Conservation (phyloP, 2,329 filamentous ascomycete genomes). For the Clarireedia hainanense region DNA sequence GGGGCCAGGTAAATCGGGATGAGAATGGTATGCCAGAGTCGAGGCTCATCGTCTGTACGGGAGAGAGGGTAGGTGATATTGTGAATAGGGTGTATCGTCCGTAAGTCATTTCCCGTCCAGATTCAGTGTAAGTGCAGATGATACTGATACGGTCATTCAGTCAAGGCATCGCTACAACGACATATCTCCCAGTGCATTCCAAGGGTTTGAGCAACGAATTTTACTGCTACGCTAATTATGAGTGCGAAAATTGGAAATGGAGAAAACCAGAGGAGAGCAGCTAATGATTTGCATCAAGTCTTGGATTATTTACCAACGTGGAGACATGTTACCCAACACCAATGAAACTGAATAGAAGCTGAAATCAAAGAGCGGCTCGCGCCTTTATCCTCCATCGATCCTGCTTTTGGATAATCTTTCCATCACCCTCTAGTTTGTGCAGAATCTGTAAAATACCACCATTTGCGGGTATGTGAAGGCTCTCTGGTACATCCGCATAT, state of each 20-base stretch:
- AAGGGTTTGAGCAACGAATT: conserved; percentile 75
- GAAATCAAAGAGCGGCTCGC: conserved; percentile 34
- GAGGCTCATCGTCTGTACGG: conserved; percentile 61
- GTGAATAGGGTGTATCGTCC: conserved; percentile 60
- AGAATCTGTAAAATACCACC: conserved; percentile 72
- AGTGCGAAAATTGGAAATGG: conserved; percentile 47
- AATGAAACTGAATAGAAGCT: not conserved
- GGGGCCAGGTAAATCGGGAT: conserved; percentile 10
- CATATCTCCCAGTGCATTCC: conserved; percentile 61
- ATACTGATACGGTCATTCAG: not conserved
- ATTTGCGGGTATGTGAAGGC: conserved; percentile 68
- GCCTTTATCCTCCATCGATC: conserved; percentile 38
- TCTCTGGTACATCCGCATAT: conserved; percentile 71
- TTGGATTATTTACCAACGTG: not conserved
- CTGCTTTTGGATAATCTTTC: conserved; percentile 45
- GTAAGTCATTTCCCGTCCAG: conserved; percentile 34
- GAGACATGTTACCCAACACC: not conserved
- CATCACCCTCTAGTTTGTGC: conserved; percentile 68
- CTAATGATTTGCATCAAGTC: not conserved
- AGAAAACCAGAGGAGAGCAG: conserved; percentile 7
- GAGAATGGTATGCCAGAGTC: conserved; percentile 6
- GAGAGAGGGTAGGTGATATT: conserved; percentile 64
- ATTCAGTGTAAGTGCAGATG: not conserved
- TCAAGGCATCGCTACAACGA: conserved; percentile 43
- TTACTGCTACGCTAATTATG: conserved; percentile 71